phyloP scores from a whole-genome alignment of 2,329 filamentous ascomycete species.

The Xylariaceae sp. region DNA sequence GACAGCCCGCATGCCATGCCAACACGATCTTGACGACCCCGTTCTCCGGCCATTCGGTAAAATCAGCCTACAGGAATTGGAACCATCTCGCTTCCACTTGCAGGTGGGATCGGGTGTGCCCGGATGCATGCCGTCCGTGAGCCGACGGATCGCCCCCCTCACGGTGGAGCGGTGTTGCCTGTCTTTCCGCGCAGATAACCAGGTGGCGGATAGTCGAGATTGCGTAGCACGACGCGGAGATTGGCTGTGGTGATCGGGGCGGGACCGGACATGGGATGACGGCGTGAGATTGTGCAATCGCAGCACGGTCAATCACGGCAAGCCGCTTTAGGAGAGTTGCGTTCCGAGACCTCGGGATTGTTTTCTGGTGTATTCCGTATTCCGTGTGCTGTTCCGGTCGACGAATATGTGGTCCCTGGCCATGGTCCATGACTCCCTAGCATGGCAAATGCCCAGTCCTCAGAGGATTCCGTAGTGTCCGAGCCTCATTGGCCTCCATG shows the following conservation, averaged over 20 bases:
- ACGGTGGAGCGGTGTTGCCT: conserved; percentile 7
- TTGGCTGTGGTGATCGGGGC: conserved; percentile 17
- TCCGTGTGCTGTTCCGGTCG: no score
- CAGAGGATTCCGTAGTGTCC: not conserved
- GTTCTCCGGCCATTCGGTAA: not conserved
- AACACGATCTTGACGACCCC: not conserved
- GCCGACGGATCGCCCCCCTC: conserved; percentile 15
- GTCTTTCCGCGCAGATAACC: not conserved
- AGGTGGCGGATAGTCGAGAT: conserved; percentile 3
- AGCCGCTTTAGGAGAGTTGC: conserved; percentile 7
- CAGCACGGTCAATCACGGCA: conserved; percentile 10
- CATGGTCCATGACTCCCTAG: no score
- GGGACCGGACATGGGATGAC: conserved; percentile 16
- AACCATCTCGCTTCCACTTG: conserved; percentile 4
- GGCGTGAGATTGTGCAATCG: conserved; percentile 4
- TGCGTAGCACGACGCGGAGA: conserved; percentile 20
- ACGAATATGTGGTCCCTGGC: no score
- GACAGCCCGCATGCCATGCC: not conserved
- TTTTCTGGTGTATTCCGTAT: not conserved
- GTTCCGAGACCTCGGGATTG: conserved; percentile 26
- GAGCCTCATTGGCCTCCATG: not conserved
- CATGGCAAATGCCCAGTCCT: no score
- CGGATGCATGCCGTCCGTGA: conserved; percentile 14
- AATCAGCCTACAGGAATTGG: not conserved
- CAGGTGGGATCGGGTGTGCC: not conserved